Conservation (phyloP, 345 rosid species). For the Rhizophora apiculata region DNA sequence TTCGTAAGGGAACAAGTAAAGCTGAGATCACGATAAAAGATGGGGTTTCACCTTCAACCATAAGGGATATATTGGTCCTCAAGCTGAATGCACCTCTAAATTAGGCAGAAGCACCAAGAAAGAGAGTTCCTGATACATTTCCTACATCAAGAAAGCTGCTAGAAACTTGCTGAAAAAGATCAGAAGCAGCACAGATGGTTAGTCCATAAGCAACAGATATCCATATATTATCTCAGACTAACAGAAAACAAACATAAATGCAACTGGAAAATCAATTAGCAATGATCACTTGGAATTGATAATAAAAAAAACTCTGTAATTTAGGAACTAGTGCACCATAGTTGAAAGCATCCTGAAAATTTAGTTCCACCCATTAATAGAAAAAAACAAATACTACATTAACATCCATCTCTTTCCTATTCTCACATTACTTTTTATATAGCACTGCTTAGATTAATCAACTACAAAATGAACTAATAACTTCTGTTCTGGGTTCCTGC, state of each 20-base stretch:
- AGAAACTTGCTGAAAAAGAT: constrained; percentile 53
- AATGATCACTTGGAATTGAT: too few species aligned
- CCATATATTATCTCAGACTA: background rate
- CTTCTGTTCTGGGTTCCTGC: too few species aligned
- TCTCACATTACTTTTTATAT: too few species aligned
- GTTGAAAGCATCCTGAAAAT: too few species aligned
- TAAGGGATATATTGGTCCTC: background rate
- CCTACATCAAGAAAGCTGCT: constrained; percentile 64
- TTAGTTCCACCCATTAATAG: too few species aligned
- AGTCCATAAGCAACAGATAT: constrained; percentile 5
- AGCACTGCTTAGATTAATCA: too few species aligned
- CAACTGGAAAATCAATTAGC: background rate
- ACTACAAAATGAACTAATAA: too few species aligned
- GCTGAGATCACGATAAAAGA: background rate
- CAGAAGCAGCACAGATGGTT: constrained; percentile 2
- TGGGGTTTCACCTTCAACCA: constrained; percentile 5
- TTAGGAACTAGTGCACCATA: background rate
- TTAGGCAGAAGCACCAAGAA: constrained; percentile 44
- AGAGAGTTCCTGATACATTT: constrained; percentile 46
- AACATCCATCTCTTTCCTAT: too few species aligned
- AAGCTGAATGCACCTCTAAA: background rate
- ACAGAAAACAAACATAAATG: background rate
- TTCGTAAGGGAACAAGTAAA: background rate
- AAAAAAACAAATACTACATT: too few species aligned
- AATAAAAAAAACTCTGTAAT: background rate